Percentiles rank a stretch among this genome's conserved stretches.
These are phyloP conservation scores for Eucalyptus leucophloia DNA, from an alignment of 345 rosid species.

Conservation along the genomic window DNA sequence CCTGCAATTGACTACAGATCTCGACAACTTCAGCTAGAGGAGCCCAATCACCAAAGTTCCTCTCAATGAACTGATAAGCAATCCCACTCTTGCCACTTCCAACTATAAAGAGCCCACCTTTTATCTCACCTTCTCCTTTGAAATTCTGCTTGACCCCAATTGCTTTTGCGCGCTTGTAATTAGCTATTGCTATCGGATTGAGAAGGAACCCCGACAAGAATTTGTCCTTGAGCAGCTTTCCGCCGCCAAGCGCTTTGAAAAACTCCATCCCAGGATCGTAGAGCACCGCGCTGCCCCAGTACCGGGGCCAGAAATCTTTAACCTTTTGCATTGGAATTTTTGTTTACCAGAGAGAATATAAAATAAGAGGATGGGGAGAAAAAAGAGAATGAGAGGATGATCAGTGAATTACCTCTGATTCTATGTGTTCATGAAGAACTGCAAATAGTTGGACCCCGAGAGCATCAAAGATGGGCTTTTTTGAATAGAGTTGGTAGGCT, in stretches of 20 bases:
- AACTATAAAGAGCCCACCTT: conserved; percentile 49
- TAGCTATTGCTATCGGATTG: conserved; percentile 54
- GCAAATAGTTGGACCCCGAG: conserved; percentile 45
- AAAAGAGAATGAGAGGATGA: neutral
- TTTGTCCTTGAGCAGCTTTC: conserved; percentile 45
- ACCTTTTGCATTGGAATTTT: conserved; percentile 11
- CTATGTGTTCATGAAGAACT: conserved; percentile 55
- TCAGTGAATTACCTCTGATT: conserved; percentile 32
- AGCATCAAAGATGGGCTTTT: conserved; percentile 51
- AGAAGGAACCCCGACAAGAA: conserved; percentile 51
- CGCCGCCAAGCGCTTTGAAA: conserved; percentile 63
- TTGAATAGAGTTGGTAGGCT: conserved; percentile 50
- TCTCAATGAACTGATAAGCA: conserved; percentile 56
- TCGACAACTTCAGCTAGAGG: conserved; percentile 42
- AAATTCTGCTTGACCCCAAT: conserved; percentile 31
- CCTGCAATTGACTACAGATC: conserved; percentile 41
- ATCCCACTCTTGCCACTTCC: conserved; percentile 43
- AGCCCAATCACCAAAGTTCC: conserved; percentile 68
- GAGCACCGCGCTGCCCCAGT: conserved; percentile 52
- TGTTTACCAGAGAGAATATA: neutral
- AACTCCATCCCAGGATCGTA: conserved; percentile 38
- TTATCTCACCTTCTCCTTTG: conserved; percentile 55
- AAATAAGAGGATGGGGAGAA: neutral
- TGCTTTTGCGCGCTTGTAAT: conserved; percentile 54
- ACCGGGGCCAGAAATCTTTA: conserved; percentile 61